Percentiles rank a stretch among this genome's conserved stretches.
Conservation (phyloP, 176 grass and related monocot species). For the Carex scoparia region DNA sequence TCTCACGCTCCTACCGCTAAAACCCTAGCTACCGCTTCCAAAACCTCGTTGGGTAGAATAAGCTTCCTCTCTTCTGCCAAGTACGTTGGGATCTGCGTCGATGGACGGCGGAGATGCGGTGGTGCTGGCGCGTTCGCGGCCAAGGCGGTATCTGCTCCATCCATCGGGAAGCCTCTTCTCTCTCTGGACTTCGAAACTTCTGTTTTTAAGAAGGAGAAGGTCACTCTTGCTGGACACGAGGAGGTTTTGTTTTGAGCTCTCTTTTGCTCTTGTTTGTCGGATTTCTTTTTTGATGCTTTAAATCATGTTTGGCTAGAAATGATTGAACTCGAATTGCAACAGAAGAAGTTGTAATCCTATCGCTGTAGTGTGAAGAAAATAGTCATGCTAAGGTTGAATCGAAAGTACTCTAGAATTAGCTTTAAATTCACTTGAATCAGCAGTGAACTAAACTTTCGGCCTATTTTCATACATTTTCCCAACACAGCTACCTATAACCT, state of each 20-base stretch:
- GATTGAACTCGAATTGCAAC: not conserved
- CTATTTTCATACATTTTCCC: not conserved
- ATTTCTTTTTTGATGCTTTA: not conserved
- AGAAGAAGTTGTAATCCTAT: not conserved
- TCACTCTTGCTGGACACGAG: slow-evolving; percentile 79
- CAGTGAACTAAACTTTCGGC: not conserved
- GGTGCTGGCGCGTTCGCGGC: slow-evolving; percentile 32
- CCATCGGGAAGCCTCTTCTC: slow-evolving; percentile 33
- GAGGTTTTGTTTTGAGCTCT: slow-evolving; percentile 35
- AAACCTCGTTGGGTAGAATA: not conserved
- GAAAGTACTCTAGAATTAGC: not conserved
- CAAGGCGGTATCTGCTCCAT: slow-evolving; percentile 39
- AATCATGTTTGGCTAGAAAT: not conserved
- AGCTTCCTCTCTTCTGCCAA: slow-evolving; percentile 19
- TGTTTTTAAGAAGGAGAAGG: slow-evolving; percentile 90
- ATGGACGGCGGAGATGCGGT: not conserved
- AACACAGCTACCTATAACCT: not conserved
- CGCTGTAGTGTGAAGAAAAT: not conserved
- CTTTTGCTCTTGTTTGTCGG: not conserved
- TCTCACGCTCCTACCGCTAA: slow-evolving; percentile 42
- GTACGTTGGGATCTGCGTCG: slow-evolving; percentile 1
- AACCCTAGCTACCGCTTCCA: slow-evolving; percentile 31
- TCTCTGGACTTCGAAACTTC: slow-evolving; percentile 73
- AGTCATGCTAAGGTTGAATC: not conserved
- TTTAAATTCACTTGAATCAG: not conserved